Conservation (phyloP, 495 filamentous ascomycete species). For the Beverwykella pulmonaria region DNA sequence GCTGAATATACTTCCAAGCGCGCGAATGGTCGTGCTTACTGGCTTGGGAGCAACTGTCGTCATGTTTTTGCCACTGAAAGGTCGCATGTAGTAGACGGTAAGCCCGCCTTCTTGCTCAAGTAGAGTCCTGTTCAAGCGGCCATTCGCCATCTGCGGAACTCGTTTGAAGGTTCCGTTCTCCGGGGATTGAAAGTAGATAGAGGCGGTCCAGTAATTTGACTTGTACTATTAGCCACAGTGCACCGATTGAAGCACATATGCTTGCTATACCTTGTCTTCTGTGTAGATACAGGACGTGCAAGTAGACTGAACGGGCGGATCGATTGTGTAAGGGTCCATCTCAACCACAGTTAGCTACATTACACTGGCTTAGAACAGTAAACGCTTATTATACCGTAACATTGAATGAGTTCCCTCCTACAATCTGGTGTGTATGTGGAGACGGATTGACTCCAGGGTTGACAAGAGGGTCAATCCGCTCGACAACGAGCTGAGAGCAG, state of each 20-base stretch:
- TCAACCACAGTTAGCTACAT: constrained; percentile 11
- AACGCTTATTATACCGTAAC: constrained; percentile 10
- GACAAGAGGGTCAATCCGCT: constrained; percentile 33
- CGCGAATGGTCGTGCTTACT: not conserved
- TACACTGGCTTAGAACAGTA: not conserved
- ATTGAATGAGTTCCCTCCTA: constrained; percentile 35
- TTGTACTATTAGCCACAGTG: too few species aligned
- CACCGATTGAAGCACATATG: too few species aligned
- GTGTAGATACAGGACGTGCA: constrained; percentile 35
- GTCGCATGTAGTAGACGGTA: constrained; percentile 34
- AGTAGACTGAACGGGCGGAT: constrained; percentile 18
- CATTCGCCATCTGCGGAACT: constrained; percentile 34
- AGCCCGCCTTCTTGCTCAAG: constrained; percentile 30
- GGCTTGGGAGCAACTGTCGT: constrained; percentile 22
- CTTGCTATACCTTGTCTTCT: constrained; percentile 31
- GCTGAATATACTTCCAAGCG: not conserved
- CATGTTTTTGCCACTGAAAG: constrained; percentile 26
- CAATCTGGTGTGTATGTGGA: constrained; percentile 33
- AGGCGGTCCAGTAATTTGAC: constrained; percentile 39
- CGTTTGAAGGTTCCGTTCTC: constrained; percentile 33
- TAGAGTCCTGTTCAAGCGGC: constrained; percentile 19
- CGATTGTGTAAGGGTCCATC: constrained; percentile 23
- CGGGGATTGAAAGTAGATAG: constrained; percentile 30
- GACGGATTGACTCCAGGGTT: constrained; percentile 25
- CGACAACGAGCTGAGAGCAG: constrained; percentile 35